These are phyloP conservation scores for Syzygium grande DNA, from an alignment of 345 rosid genomes.

Conservation along the genomic window DNA sequence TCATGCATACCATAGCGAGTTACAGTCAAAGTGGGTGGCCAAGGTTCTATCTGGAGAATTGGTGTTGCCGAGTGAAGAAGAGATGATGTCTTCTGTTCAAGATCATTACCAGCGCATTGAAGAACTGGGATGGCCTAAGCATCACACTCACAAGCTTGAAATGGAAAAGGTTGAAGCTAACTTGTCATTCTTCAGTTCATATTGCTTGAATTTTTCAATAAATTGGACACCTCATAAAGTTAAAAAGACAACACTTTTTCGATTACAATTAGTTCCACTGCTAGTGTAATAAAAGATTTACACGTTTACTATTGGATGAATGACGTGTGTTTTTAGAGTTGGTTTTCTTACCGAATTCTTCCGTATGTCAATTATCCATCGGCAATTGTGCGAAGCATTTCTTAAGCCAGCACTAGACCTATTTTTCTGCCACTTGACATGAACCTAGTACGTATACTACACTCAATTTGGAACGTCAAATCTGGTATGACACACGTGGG, in stretches of 20 bases:
- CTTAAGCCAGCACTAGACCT: background rate
- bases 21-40: conserved; percentile 18
- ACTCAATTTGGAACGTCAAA: background rate
- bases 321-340: background rate
- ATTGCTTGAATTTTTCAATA: background rate
- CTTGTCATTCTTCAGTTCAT: background rate
- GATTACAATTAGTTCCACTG: background rate
- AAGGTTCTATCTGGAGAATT: conserved; percentile 8
- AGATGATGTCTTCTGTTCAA: conserved; percentile 11
- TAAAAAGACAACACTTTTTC: background rate
- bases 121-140: conserved; percentile 7
- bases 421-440: background rate
- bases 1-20: background rate
- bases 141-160: background rate
- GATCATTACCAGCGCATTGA: background rate
- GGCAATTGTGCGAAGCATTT: background rate
- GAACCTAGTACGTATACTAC: background rate
- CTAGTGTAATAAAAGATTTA: background rate
- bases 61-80: conserved; percentile 4
- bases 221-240: background rate
- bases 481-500: background rate
- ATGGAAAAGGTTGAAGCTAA: background rate
- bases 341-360: background rate
- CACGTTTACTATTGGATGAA: background rate
- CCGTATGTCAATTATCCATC: background rate